Conservation (phyloP, 2,329 filamentous ascomycete genomes). For the Cercospora zeina region DNA sequence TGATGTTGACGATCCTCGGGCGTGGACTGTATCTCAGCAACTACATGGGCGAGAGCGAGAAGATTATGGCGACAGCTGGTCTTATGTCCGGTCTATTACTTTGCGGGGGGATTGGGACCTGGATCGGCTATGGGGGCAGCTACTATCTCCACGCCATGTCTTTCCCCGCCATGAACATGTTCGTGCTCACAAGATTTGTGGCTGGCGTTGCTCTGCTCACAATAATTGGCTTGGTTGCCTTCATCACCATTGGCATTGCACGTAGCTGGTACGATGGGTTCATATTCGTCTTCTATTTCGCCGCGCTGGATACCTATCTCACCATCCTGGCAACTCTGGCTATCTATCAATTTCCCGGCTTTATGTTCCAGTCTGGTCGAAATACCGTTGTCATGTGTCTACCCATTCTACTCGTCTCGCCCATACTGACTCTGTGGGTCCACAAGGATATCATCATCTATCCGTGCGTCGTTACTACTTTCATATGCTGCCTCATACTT, state of each 20-base stretch:
- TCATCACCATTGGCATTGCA: constrained; percentile 50
- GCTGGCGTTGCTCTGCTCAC: constrained; percentile 49
- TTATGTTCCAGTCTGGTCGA: constrained; percentile 59
- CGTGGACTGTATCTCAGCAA: constrained; percentile 62
- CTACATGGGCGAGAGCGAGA: constrained; percentile 54
- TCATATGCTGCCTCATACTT: constrained; percentile 54
- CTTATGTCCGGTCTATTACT: constrained; percentile 59
- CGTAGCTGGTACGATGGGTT: constrained; percentile 50
- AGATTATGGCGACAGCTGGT: constrained; percentile 57
- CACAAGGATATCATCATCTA: constrained; percentile 53
- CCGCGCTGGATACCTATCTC: constrained; percentile 60
- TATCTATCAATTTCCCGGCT: constrained; percentile 53
- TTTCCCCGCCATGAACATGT: constrained; percentile 58
- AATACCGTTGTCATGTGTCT: constrained; percentile 34
- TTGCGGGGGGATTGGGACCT: constrained; percentile 62
- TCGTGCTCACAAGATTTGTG: constrained; percentile 55
- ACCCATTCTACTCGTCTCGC: constrained; percentile 14
- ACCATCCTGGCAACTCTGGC: constrained; percentile 55
- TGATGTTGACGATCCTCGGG: constrained; percentile 59
- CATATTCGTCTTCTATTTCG: constrained; percentile 61
- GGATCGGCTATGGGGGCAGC: constrained; percentile 63
- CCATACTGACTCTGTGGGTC: constrained; percentile 32
- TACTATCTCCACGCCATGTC: constrained; percentile 62
- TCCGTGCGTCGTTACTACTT: constrained; percentile 55
- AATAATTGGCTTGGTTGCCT: constrained; percentile 50